Base-by-base conservation (phyloP, 805 yeast genomes). In the Teunomyces panamensis region DNA sequence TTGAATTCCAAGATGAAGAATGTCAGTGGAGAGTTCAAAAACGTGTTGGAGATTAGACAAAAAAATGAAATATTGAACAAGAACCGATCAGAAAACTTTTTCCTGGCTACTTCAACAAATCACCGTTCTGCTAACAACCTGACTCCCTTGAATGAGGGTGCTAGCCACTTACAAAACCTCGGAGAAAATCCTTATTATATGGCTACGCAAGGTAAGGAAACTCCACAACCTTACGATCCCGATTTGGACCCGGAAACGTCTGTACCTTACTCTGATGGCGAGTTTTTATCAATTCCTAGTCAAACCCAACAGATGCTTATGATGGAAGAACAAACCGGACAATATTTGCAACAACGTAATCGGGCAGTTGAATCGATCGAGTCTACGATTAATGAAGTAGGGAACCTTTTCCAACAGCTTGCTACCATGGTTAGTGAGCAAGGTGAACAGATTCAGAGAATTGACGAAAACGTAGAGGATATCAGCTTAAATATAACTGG, bases 351-450 rank as follows among this genome's bases (percentile, higher is more conserved):
- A 58, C 94, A 87, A 56, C 78, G 99, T 59, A 85, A 84, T 57
- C 66, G 84, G 41, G 99, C 99, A 0, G 97, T 94, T 44, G 98
- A 92, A 62, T 89, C 97, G 0, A 94, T 94, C 44, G 99, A 94
- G 64, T 79, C 89, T n/a, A 94, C 99, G 0, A 94, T 94, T 51
- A 92, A 92, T 60, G 98, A 94, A 66, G 96, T 94, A 43, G 99
- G 99, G 37, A 86, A 87, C 43, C 75, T 94, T 50, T 94, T 94
- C 71, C 92, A 88, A 58, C 99, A 94, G 67, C 75, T 94, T 57
- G 96, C 98, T 4, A 86, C 96, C 1, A 92, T 94, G 98, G 97
- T 94, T 6, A 90, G 88, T 52, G 98, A 94, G 65, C 99, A 94
- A 68, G 92, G 98, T 35, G 99, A 94, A 58, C 87, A 87, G 11